Evolutionary conservation across 2,329 filamentous ascomycete genomes (phyloP).

Genomic region (Nigrospora oryzae): DNA sequence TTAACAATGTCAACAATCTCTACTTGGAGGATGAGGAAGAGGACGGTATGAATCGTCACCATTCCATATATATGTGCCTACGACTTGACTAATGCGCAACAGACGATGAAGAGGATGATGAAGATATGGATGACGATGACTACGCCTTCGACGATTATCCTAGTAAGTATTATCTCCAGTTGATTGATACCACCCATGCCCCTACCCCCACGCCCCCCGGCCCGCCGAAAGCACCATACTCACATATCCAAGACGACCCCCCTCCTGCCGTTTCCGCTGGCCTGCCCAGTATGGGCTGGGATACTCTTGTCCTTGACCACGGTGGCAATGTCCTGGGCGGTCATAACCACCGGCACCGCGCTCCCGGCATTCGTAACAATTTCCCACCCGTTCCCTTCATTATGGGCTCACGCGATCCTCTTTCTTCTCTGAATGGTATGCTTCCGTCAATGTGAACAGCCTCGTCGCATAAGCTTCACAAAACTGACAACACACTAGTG

Average conservation of each 20-base stretch:
- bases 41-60: slow-evolving; percentile 30
- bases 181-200: too few species aligned
- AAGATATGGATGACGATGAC: slow-evolving; percentile 60
- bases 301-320: slow-evolving; percentile 41
- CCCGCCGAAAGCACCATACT: too few species aligned
- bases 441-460: slow-evolving; percentile 1
- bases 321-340: slow-evolving; percentile 27
- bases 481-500: slow-evolving; percentile 5
- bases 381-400: slow-evolving; percentile 40
- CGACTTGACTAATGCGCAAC: neutral
- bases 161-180: slow-evolving; percentile 30
- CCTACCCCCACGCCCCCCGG: too few species aligned
- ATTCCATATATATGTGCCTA: neutral
- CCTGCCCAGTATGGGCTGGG: slow-evolving; percentile 44
- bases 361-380: slow-evolving; percentile 43
- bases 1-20: slow-evolving; percentile 41
- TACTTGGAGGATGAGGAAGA: slow-evolving; percentile 49
- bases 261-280: slow-evolving; percentile 31
- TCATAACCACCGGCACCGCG: slow-evolving; percentile 41
- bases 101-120: slow-evolving; percentile 55
- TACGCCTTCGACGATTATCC: slow-evolving; percentile 53
- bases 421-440: slow-evolving; percentile 17
- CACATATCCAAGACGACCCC: slow-evolving; percentile 26
- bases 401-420: slow-evolving; percentile 19
- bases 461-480: neutral